Conservation (phyloP, 2,329 filamentous ascomycete genomes). For the Zymoseptoria crescenta region DNA sequence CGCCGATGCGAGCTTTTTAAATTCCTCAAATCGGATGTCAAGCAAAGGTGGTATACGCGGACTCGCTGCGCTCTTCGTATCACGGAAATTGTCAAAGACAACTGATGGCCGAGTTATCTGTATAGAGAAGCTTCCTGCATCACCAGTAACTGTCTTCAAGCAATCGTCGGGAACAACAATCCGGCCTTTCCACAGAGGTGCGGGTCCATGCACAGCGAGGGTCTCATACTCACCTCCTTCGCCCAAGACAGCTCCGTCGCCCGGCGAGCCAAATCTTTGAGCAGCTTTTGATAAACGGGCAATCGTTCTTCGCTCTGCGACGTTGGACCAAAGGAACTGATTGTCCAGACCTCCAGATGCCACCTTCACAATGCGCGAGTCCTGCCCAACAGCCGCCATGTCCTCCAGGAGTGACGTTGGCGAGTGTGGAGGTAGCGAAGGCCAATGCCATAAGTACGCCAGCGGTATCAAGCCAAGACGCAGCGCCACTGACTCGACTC, state of each 20-base stretch:
- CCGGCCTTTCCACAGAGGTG: slow-evolving; percentile 60
- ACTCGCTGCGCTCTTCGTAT: slow-evolving; percentile 1
- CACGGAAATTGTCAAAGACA: not conserved
- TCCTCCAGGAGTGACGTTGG: slow-evolving; percentile 59
- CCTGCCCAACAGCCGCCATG: slow-evolving; percentile 69
- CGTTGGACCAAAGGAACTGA: slow-evolving; percentile 69
- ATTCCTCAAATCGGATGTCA: slow-evolving; percentile 52
- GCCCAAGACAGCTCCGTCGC: slow-evolving; percentile 67
- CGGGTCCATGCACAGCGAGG: slow-evolving; percentile 73
- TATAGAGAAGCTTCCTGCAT: slow-evolving; percentile 71
- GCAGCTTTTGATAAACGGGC: slow-evolving; percentile 47
- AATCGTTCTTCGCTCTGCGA: slow-evolving; percentile 50
- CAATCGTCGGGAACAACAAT: slow-evolving; percentile 55
- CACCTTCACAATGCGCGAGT: slow-evolving; percentile 91
- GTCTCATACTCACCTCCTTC: slow-evolving; percentile 98
- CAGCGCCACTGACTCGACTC: slow-evolving; percentile 86
- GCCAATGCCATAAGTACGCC: slow-evolving; percentile 89
- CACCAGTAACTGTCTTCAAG: slow-evolving; percentile 52
- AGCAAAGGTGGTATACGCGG: slow-evolving; percentile 57
- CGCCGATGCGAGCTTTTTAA: not conserved
- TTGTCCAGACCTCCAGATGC: slow-evolving; percentile 84
- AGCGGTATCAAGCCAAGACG: slow-evolving; percentile 75
- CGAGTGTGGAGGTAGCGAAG: slow-evolving; percentile 53
- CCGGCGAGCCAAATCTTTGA: slow-evolving; percentile 57
- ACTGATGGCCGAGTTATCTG: slow-evolving; percentile 53